Evolutionary conservation across 176 grass and related monocot genomes (phyloP).

Genomic region (Lolium perenne): DNA sequence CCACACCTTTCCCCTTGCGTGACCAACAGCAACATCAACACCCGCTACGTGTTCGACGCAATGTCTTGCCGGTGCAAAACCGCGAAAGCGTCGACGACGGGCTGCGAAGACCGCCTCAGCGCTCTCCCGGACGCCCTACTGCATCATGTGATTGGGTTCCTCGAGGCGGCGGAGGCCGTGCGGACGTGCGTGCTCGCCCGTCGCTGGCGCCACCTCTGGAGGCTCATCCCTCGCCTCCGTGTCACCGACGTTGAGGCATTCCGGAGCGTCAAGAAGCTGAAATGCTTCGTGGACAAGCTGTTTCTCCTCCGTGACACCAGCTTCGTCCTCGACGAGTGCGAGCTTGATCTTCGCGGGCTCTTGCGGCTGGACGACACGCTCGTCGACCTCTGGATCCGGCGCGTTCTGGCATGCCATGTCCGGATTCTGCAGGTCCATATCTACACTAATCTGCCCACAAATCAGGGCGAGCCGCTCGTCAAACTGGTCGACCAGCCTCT

Average conservation of each 20-base stretch:
- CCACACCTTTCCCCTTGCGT: not conserved
- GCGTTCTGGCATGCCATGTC: not conserved
- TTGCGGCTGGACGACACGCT: not conserved
- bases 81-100: not conserved
- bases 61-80: not conserved
- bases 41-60: not conserved
- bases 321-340: not conserved
- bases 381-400: slow-evolving; percentile 4
- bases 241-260: not conserved
- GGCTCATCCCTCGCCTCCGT: slow-evolving; percentile 5
- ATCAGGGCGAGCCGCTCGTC: not conserved
- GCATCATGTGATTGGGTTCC: not conserved
- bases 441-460: not conserved
- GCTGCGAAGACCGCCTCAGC: not conserved
- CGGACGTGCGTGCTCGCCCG: slow-evolving; percentile 12
- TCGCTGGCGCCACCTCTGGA: slow-evolving; percentile 8
- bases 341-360: not conserved
- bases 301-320: not conserved
- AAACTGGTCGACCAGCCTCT: not conserved
- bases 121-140: not conserved
- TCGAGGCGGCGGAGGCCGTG: not conserved
- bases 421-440: not conserved
- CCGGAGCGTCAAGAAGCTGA: slow-evolving; percentile 2
- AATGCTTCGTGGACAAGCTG: not conserved
- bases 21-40: not conserved